These are phyloP conservation scores for Amphichorda felina DNA, from an alignment of 2,329 filamentous ascomycete genomes.

Conservation along the genomic window DNA sequence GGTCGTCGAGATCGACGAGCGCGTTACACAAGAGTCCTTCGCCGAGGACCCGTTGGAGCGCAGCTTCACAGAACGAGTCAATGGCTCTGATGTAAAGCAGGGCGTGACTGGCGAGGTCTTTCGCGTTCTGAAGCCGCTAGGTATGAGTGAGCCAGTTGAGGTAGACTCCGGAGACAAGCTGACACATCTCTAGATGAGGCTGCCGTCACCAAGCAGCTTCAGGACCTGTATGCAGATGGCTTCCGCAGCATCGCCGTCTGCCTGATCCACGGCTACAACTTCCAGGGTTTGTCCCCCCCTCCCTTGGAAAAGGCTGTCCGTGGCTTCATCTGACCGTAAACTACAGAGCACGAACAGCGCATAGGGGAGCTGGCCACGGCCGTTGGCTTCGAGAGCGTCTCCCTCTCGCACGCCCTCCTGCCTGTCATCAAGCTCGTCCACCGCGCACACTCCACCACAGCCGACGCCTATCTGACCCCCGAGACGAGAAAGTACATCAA, in stretches of 20 bases:
- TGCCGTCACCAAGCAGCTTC: too few species aligned
- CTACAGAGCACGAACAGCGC: too few species aligned
- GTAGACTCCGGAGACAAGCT: too few species aligned
- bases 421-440: constrained; percentile 31
- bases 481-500: constrained; percentile 20
- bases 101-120: constrained; percentile 60
- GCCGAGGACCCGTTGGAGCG: constrained; percentile 64
- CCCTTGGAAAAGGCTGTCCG: too few species aligned
- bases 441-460: constrained; percentile 26
- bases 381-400: constrained; percentile 52
- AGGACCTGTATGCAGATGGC: constrained; percentile 50
- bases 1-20: constrained; percentile 83
- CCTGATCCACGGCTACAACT: constrained; percentile 87
- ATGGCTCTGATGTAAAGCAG: constrained; percentile 42
- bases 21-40: constrained; percentile 84
- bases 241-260: constrained; percentile 79
- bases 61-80: constrained; percentile 30
- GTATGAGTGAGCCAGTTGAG: too few species aligned
- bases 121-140: constrained; percentile 39
- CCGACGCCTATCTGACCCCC: constrained; percentile 29
- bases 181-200: too few species aligned
- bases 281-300: too few species aligned
- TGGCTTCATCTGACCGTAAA: too few species aligned
- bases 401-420: constrained; percentile 8
- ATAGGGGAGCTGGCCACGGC: constrained; percentile 65